These are phyloP conservation scores for Apophysomyces trapeziformis DNA, from an alignment of 371 early-diverging fungal genomes.

Conservation along the genomic window DNA sequence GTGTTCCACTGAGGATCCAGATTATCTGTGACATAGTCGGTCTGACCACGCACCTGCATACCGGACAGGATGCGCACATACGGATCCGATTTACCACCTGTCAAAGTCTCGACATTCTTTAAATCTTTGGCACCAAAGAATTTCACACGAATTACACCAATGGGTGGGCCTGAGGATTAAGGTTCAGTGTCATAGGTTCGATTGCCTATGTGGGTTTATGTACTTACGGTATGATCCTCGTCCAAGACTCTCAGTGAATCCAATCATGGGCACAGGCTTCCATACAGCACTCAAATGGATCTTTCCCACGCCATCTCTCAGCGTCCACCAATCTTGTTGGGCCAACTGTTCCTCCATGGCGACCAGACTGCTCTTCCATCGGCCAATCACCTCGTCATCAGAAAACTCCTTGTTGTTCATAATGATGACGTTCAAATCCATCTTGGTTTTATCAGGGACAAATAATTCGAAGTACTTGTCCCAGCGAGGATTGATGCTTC, in stretches of 20 bases:
- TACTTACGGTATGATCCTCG: slow-evolving; percentile 42
- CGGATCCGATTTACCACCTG: slow-evolving; percentile 85
- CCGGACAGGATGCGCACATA: slow-evolving; percentile 75
- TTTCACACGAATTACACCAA: slow-evolving; percentile 86
- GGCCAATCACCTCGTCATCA: slow-evolving; percentile 38
- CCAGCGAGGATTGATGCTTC: slow-evolving; percentile 60
- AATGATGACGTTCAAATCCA: slow-evolving; percentile 38
- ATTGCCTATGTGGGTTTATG: too few relatives aligned
- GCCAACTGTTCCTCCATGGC: slow-evolving; percentile 39
- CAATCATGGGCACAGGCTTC: slow-evolving; percentile 64
- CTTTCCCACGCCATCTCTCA: slow-evolving; percentile 53
- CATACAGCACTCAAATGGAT: slow-evolving; percentile 57
- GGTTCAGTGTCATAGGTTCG: background rate
- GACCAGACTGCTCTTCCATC: slow-evolving; percentile 32
- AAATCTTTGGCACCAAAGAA: slow-evolving; percentile 74
- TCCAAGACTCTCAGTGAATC: slow-evolving; percentile 45
- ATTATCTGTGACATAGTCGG: slow-evolving; percentile 70
- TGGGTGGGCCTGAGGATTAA: slow-evolving; percentile 51
- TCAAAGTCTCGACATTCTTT: slow-evolving; percentile 72
- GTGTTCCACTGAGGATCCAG: slow-evolving; percentile 87
- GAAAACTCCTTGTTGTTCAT: slow-evolving; percentile 32
- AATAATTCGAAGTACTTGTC: slow-evolving; percentile 52
- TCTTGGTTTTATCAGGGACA: slow-evolving; percentile 47
- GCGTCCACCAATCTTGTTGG: slow-evolving; percentile 53
- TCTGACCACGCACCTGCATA: slow-evolving; percentile 62